phyloP scores from a whole-genome alignment of 2,329 filamentous ascomycete species.

The Pestalotiopsis fici region DNA sequence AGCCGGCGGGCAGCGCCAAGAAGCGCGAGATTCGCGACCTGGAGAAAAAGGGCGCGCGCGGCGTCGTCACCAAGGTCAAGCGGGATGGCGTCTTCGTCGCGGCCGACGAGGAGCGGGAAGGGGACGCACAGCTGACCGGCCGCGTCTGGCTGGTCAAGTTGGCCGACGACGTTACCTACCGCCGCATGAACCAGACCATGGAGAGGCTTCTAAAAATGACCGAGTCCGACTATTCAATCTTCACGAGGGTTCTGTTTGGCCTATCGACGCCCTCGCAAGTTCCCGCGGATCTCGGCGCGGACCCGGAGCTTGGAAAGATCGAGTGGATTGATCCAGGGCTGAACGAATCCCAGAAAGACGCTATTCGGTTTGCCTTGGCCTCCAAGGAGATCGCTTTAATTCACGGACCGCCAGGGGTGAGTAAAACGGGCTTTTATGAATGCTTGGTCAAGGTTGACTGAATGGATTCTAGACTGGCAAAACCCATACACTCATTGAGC shows the following conservation, averaged over 20 bases:
- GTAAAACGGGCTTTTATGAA: background rate
- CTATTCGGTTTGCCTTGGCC: conserved; percentile 79
- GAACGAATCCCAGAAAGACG: conserved; percentile 68
- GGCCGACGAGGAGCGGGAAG: conserved; percentile 63
- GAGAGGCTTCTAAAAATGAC: conserved; percentile 58
- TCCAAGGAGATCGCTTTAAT: conserved; percentile 84
- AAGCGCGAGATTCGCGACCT: conserved; percentile 73
- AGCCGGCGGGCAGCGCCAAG: conserved; percentile 71
- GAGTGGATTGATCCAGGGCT: conserved; percentile 64
- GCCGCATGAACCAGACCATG: conserved; percentile 66
- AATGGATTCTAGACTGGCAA: conserved; percentile 72
- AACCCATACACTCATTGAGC: conserved; percentile 92
- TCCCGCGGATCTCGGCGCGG: conserved; percentile 37
- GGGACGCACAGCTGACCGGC: conserved; percentile 40
- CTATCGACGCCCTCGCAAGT: conserved; percentile 53
- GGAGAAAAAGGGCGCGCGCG: conserved; percentile 67
- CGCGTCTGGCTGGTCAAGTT: conserved; percentile 67
- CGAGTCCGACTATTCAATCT: conserved; percentile 58
- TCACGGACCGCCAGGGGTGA: conserved; percentile 84
- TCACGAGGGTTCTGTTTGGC: conserved; percentile 65
- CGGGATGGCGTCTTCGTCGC: conserved; percentile 64
- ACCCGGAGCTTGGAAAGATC: conserved; percentile 45
- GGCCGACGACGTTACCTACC: conserved; percentile 68
- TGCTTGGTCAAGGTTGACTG: background rate
- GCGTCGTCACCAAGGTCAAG: conserved; percentile 69